Percentiles rank a stretch among this genome's conserved stretches.
Conservation (phyloP, 371 early-diverging fungal genomes). For the Thermomucor indicae-seudaticae region DNA sequence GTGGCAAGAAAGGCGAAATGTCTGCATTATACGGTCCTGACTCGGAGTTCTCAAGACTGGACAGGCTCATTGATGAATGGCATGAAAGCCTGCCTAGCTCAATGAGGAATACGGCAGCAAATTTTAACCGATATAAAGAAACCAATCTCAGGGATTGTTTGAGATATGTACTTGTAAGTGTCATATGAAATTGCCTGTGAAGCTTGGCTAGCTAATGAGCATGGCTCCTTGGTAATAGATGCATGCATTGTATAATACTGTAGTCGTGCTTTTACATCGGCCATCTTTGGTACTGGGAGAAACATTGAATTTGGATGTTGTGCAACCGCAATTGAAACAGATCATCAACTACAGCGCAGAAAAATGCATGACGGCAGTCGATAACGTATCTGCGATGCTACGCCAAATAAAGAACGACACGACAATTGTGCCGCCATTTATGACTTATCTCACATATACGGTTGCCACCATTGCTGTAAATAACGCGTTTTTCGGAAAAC, state of each 20-base stretch:
- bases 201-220: too few species aligned
- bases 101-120: slow-evolving; percentile 38
- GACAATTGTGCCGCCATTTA: slow-evolving; percentile 35
- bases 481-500: slow-evolving; percentile 41
- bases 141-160: slow-evolving; percentile 7
- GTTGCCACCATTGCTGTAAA: slow-evolving; percentile 57
- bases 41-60: slow-evolving; percentile 42
- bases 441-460: slow-evolving; percentile 52
- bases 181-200: too few species aligned
- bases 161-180: slow-evolving; percentile 20
- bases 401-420: slow-evolving; percentile 26
- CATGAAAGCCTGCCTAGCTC: slow-evolving; percentile 34
- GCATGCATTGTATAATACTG: slow-evolving; percentile 47
- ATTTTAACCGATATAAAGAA: slow-evolving; percentile 18
- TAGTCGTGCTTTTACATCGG: slow-evolving; percentile 49
- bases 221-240: slow-evolving; percentile 1
- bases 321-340: slow-evolving; percentile 32
- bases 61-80: slow-evolving; percentile 43
- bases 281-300: slow-evolving; percentile 31
- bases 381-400: slow-evolving; percentile 43
- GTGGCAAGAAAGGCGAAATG: slow-evolving; percentile 26
- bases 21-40: slow-evolving; percentile 31
- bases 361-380: slow-evolving; percentile 46
- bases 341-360: slow-evolving; percentile 37
- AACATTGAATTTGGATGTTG: slow-evolving; percentile 16